A percentile compares a stretch with the other conserved stretches of the same genome.
These are phyloP conservation scores for Tylopilus plumbeoviolaceoides DNA, from an alignment of 768 basidiomycete species.

Conservation along the genomic window DNA sequence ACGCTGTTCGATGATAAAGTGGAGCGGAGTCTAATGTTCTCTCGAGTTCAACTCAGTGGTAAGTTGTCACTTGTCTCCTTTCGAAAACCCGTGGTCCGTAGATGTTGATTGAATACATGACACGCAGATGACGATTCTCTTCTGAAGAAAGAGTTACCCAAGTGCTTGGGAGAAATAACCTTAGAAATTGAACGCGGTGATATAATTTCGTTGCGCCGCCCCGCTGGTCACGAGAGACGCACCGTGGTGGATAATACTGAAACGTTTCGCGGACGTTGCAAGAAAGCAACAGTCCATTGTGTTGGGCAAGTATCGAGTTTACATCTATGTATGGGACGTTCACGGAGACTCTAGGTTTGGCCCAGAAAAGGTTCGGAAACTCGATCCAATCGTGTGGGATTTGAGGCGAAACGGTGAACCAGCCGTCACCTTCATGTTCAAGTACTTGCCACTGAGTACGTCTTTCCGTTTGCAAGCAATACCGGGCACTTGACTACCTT, in stretches of 20 bases:
- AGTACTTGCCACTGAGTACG: slow-evolving; percentile 16
- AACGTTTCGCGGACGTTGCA: slow-evolving; percentile 14
- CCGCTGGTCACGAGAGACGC: fast-evolving
- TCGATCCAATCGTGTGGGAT: neutral
- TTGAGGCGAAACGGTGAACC: slow-evolving; percentile 5
- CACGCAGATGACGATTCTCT: neutral
- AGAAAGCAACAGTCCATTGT: slow-evolving; percentile 20
- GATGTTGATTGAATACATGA: neutral
- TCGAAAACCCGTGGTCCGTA: neutral
- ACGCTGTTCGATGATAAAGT: neutral
- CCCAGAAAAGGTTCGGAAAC: neutral
- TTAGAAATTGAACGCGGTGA: slow-evolving; percentile 5
- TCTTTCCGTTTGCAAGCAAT: neutral
- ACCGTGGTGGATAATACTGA: neutral
- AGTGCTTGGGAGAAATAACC: slow-evolving; percentile 5
- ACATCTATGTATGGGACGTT: neutral
- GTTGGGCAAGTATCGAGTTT: slow-evolving; percentile 9
- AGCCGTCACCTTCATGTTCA: slow-evolving; percentile 18
- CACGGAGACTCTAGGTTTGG: slow-evolving; percentile 10
- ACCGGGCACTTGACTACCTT: neutral
- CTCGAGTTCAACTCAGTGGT: slow-evolving; percentile 15
- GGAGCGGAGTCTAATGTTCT: slow-evolving; percentile 1
- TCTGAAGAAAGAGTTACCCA: slow-evolving; percentile 1
- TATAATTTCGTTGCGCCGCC: too few species aligned
- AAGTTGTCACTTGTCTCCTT: neutral